A percentile compares a stretch with the other conserved stretches of the same genome.
These are phyloP conservation scores for Mycena latifolia DNA, from an alignment of 768 basidiomycete species.

Conservation along the genomic window DNA sequence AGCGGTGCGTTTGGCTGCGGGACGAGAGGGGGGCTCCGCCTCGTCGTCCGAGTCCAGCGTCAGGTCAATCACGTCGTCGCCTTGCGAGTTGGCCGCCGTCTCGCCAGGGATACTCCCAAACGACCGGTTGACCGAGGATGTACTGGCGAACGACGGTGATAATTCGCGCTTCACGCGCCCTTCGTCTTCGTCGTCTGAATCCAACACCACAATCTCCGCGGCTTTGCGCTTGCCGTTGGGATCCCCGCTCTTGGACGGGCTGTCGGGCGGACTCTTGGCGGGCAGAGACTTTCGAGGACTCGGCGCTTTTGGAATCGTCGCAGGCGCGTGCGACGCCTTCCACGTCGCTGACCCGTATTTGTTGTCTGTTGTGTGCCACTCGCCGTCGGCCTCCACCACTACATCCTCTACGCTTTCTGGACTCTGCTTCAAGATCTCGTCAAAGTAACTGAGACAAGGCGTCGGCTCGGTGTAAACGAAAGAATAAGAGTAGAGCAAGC, in stretches of 20 bases:
- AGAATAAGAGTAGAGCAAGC: conserved; percentile 36
- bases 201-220: conserved; percentile 74
- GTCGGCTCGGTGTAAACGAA: conserved; percentile 11
- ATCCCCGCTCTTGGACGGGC: conserved; percentile 43
- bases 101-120: conserved; percentile 42
- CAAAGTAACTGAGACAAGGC: conserved; percentile 75
- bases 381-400: conserved; percentile 92
- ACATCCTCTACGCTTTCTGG: conserved; percentile 91
- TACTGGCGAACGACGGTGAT: conserved; percentile 71
- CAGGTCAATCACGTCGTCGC: conserved; percentile 81
- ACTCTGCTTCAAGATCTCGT: conserved; percentile 83
- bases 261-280: conserved; percentile 38
- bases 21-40: conserved; percentile 49
- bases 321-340: conserved; percentile 67
- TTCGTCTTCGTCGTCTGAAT: conserved; percentile 86
- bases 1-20: conserved; percentile 71
- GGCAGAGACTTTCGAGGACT: conserved; percentile 49
- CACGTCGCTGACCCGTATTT: conserved; percentile 83
- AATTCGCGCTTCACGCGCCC: conserved; percentile 81
- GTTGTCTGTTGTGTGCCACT: conserved; percentile 95
- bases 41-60: conserved; percentile 88
- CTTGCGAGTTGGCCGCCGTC: conserved; percentile 44
- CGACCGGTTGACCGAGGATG: conserved; percentile 52
- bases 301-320: conserved; percentile 38
- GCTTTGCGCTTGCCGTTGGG: conserved; percentile 59